Evolutionary conservation across 805 yeast species (phyloP).

Genomic region (Yamadazyma akitaensis): DNA sequence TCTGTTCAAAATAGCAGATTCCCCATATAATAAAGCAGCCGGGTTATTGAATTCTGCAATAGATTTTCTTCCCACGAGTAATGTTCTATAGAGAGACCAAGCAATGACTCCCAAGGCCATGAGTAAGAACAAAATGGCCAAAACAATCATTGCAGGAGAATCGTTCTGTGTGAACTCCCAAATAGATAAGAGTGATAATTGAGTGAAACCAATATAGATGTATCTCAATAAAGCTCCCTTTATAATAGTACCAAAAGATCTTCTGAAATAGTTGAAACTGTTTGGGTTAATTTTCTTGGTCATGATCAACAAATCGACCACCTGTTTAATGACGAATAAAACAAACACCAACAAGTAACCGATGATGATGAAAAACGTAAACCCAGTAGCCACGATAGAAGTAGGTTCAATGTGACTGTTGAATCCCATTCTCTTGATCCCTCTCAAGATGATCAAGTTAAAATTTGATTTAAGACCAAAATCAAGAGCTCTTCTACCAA

Average conservation of each 20-base stretch:
- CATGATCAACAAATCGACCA: conserved; percentile 46
- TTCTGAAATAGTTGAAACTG: conserved; percentile 48
- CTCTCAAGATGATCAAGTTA: conserved; percentile 70
- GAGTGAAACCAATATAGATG: conserved; percentile 81
- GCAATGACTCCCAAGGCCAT: conserved; percentile 57
- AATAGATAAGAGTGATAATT: conserved; percentile 69
- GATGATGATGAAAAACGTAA: conserved; percentile 77
- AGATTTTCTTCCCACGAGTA: conserved; percentile 60
- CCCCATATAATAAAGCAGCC: conserved; percentile 84
- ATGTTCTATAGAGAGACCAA: conserved; percentile 66
- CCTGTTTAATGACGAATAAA: conserved; percentile 52
- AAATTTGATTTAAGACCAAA: conserved; percentile 48
- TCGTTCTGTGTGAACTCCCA: conserved; percentile 85
- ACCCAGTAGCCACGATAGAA: conserved; percentile 79
- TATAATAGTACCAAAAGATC: conserved; percentile 55
- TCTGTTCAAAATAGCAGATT: conserved; percentile 64
- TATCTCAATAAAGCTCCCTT: conserved; percentile 81
- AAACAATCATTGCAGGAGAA: conserved; percentile 83
- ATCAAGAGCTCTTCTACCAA: conserved; percentile 26
- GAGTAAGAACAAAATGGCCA: conserved; percentile 70
- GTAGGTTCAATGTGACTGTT: conserved; percentile 77
- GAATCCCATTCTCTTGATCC: conserved; percentile 81
- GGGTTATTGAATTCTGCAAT: conserved; percentile 65
- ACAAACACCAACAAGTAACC: conserved; percentile 68
- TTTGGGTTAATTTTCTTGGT: conserved; percentile 49